These are phyloP conservation scores for Eragrostis curvula DNA, from an alignment of 176 grass and related monocot species.

Conservation along the genomic window DNA sequence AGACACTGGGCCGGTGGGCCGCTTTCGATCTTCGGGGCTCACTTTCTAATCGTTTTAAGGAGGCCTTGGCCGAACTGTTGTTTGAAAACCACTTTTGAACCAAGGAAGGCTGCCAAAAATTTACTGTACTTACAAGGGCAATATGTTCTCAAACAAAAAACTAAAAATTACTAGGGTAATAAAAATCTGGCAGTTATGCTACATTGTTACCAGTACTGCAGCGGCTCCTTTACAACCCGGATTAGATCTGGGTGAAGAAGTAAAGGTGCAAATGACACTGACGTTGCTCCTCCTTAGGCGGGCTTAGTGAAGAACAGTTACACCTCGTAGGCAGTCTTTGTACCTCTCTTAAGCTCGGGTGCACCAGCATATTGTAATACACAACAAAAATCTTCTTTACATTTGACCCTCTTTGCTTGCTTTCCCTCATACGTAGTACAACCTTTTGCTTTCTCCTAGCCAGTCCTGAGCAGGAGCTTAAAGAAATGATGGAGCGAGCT, in stretches of 20 bases:
- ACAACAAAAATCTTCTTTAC: slow-evolving; percentile 45
- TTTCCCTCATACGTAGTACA: slow-evolving; percentile 8
- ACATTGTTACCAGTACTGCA: background rate
- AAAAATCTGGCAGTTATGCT: background rate
- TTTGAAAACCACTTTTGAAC: background rate
- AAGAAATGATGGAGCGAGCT: slow-evolving; percentile 7
- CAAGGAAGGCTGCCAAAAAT: background rate
- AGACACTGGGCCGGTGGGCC: background rate
- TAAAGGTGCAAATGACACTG: background rate
- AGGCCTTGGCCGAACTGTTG: background rate
- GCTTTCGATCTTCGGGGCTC: background rate
- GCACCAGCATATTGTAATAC: slow-evolving; percentile 24
- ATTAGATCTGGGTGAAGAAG: background rate
- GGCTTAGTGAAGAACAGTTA: slow-evolving; percentile 30
- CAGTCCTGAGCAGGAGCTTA: background rate
- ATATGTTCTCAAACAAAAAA: background rate
- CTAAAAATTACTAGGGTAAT: too few relatives aligned
- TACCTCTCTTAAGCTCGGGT: slow-evolving; percentile 33
- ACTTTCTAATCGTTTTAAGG: background rate
- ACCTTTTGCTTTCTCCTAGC: slow-evolving; percentile 29
- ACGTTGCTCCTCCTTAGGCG: background rate
- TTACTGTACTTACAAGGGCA: background rate
- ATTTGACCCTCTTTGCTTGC: slow-evolving; percentile 30
- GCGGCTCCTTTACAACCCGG: background rate
- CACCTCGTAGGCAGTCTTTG: slow-evolving; percentile 31